A percentile compares a stretch with the other conserved stretches of the same genome.
phyloP scores from a whole-genome alignment of 2,329 filamentous ascomycete species.

The Colletotrichum zoysiae region DNA sequence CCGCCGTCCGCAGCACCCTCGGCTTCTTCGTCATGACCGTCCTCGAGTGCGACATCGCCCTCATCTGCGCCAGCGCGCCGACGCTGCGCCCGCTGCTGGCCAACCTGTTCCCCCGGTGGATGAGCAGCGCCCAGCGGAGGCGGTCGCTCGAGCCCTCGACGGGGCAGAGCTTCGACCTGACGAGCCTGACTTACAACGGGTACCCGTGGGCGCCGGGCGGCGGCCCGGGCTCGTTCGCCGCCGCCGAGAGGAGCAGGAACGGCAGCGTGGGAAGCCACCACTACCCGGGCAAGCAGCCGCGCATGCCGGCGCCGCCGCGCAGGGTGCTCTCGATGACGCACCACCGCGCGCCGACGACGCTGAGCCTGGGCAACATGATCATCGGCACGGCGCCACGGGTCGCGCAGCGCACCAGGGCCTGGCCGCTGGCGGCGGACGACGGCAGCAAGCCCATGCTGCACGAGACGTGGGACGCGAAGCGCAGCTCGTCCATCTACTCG shows the following conservation, averaged over 20 bases:
- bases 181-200: constrained; percentile 49
- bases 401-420: constrained; percentile 43
- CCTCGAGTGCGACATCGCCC: constrained; percentile 52
- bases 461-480: constrained; percentile 25
- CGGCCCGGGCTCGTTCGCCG: constrained; percentile 29
- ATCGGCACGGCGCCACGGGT: constrained; percentile 44
- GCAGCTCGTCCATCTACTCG: constrained; percentile 38
- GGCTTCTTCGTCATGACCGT: constrained; percentile 54
- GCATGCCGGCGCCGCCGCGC: constrained; percentile 39
- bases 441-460: constrained; percentile 28
- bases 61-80: constrained; percentile 52
- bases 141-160: constrained; percentile 25
- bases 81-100: constrained; percentile 49
- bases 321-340: constrained; percentile 41
- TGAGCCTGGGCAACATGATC: constrained; percentile 48
- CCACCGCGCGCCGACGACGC: constrained; percentile 46
- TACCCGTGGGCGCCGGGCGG: constrained; percentile 48
- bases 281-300: constrained; percentile 26
- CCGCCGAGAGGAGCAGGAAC: constrained; percentile 42
- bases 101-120: constrained; percentile 45
- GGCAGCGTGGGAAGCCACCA: constrained; percentile 41
- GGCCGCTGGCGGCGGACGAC: constrained; percentile 31
- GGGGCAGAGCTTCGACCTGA: constrained; percentile 46
- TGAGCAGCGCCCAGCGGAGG: constrained; percentile 41
- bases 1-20: constrained; percentile 45